phyloP scores from a whole-genome alignment of 225 moss, liverwort and hornwort genomes.

The Pseudoscleropodium purum region DNA sequence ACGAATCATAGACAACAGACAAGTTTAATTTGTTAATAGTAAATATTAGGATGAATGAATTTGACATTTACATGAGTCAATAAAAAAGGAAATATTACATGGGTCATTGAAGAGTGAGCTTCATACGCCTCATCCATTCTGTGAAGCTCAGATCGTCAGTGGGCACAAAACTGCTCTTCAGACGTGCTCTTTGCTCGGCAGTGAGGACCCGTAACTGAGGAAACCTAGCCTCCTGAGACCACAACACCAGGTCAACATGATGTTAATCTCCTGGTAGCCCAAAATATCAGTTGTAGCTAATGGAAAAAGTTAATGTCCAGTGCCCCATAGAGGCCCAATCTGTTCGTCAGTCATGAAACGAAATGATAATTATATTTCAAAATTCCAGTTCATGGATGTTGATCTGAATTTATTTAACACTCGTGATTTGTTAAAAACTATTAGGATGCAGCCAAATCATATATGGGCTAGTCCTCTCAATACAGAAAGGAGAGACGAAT shows the following conservation, averaged over 20 bases:
- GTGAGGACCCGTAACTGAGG: constrained; percentile 68
- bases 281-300: not conserved
- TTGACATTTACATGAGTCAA: constrained; percentile 23
- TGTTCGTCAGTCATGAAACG: not conserved
- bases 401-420: not conserved
- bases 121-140: constrained; percentile 93
- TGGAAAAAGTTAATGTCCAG: not conserved
- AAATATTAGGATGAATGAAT: constrained; percentile 10
- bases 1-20: not conserved
- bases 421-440: not conserved
- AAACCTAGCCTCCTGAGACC: constrained; percentile 79
- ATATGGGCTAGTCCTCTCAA: not conserved
- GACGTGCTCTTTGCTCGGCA: constrained; percentile 64
- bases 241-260: not conserved
- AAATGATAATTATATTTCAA: not conserved
- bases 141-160: constrained; percentile 89
- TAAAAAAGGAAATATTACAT: constrained; percentile 6
- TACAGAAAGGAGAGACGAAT: not conserved
- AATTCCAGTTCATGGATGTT: not conserved
- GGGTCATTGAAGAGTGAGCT: constrained; percentile 69
- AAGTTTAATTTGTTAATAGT: not conserved
- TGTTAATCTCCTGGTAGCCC: not conserved
- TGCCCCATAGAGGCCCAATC: not conserved
- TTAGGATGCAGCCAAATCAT: not conserved
- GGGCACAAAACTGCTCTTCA: constrained; percentile 74